A percentile compares a stretch with the other conserved stretches of the same genome.
phyloP scores from a whole-genome alignment of 495 filamentous ascomycete species.

The Zalerion maritima region DNA sequence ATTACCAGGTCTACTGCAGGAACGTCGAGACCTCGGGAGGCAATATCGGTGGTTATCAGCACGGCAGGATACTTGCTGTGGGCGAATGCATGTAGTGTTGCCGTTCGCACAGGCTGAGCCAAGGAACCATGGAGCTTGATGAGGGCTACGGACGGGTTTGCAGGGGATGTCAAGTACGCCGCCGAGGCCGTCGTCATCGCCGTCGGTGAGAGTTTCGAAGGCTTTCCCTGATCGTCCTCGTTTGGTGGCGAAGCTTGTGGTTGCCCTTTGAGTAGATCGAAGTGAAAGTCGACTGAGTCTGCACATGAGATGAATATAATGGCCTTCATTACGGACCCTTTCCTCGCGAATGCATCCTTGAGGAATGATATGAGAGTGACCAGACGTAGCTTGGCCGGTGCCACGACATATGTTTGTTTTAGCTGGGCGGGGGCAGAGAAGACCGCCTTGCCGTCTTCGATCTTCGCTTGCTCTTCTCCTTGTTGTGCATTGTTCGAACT shows the following conservation, averaged over 20 bases:
- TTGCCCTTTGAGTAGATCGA: constrained; percentile 61
- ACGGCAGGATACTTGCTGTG: constrained; percentile 50
- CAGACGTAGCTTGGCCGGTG: constrained; percentile 75
- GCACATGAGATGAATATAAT: constrained; percentile 96
- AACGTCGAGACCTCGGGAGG: constrained; percentile 84
- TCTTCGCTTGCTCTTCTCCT: constrained; percentile 26
- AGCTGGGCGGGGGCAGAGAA: constrained; percentile 89
- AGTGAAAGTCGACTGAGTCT: constrained; percentile 93
- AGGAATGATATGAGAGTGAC: constrained; percentile 74
- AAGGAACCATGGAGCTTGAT: constrained; percentile 91
- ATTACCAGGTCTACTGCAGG: constrained; percentile 87
- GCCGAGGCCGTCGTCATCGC: constrained; percentile 27
- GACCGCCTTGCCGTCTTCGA: constrained; percentile 32
- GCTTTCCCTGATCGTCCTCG: constrained; percentile 15
- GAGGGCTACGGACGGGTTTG: constrained; percentile 44
- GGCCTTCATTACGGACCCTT: constrained; percentile 80
- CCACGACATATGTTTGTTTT: constrained; percentile 75
- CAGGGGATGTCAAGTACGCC: constrained; percentile 33
- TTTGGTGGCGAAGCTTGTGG: constrained; percentile 14
- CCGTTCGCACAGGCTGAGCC: constrained; percentile 67
- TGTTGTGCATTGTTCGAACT: too few relatives aligned
- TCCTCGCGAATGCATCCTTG: constrained; percentile 71
- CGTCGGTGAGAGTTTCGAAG: constrained; percentile 14
- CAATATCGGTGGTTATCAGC: constrained; percentile 87
- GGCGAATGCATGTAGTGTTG: constrained; percentile 68